A percentile compares a stretch with the other conserved stretches of the same genome.
These are phyloP conservation scores for Geotrichum candidum DNA, from an alignment of 1,139 yeast species.

Conservation along the genomic window DNA sequence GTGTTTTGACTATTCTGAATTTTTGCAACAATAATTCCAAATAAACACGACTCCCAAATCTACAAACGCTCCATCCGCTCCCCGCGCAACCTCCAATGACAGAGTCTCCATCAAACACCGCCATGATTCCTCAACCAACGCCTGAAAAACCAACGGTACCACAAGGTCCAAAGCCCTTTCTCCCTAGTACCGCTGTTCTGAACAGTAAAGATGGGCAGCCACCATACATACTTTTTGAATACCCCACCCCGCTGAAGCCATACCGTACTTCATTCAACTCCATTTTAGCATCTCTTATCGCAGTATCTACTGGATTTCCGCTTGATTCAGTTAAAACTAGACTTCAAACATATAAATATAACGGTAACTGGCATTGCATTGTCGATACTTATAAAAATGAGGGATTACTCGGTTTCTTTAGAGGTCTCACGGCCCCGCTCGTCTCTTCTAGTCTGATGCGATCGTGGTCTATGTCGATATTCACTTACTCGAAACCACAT, in stretches of 20 bases:
- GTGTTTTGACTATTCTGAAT: not conserved
- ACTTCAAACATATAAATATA: conserved; percentile 71
- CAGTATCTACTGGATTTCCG: conserved; percentile 77
- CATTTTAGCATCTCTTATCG: conserved; percentile 54
- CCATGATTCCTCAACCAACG: not conserved
- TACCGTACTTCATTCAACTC: conserved; percentile 56
- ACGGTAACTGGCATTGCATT: conserved; percentile 55
- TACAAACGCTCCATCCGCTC: not conserved
- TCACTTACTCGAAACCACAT: conserved; percentile 51
- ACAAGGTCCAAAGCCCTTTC: not conserved
- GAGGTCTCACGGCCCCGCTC: conserved; percentile 41
- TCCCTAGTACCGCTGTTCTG: not conserved
- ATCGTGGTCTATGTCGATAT: conserved; percentile 52
- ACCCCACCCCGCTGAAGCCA: conserved; percentile 48
- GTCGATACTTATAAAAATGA: conserved; percentile 51
- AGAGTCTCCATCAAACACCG: not conserved
- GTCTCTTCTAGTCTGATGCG: conserved; percentile 27
- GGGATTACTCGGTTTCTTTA: conserved; percentile 64
- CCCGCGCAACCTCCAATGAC: not conserved
- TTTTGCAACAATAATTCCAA: not conserved
- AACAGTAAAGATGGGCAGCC: not conserved
- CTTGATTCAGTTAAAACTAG: conserved; percentile 79
- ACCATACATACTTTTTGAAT: conserved; percentile 13
- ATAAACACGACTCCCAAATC: not conserved
- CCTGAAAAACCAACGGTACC: not conserved